Percentiles rank a stretch among this genome's conserved stretches.
Conservation (phyloP, 2,329 filamentous ascomycete species). For the Pseudopithomyces chartarum region DNA sequence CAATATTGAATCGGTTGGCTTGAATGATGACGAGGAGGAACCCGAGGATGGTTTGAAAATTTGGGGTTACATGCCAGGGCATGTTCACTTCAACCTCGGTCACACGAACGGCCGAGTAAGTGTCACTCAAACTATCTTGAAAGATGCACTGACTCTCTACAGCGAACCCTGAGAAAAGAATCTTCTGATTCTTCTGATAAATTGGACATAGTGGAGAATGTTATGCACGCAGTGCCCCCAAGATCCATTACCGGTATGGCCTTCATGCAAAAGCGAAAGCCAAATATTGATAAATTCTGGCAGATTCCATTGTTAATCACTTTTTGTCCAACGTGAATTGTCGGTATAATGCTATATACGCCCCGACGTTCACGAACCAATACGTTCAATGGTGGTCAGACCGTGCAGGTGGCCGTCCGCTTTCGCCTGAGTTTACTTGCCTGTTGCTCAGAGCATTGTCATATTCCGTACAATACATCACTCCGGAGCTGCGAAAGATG, state of each 20-base stretch:
- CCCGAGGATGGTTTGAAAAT: conserved; percentile 35
- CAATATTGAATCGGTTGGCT: conserved; percentile 9
- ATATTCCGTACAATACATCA: conserved; percentile 52
- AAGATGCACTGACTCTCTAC: background rate
- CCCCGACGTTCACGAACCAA: conserved; percentile 50
- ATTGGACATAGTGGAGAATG: conserved; percentile 39
- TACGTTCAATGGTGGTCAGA: conserved; percentile 55
- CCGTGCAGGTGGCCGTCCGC: conserved; percentile 36
- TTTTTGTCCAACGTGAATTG: conserved; percentile 53
- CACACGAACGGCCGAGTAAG: conserved; percentile 19
- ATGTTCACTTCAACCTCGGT: conserved; percentile 38
- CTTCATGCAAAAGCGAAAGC: background rate
- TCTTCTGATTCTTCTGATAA: conserved; percentile 17
- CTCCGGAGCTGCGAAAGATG: conserved; percentile 43
- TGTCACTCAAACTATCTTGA: background rate
- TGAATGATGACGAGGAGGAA: conserved; percentile 14
- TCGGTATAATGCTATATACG: conserved; percentile 54
- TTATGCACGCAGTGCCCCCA: conserved; percentile 37
- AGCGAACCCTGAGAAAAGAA: conserved; percentile 13
- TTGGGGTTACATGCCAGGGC: conserved; percentile 45
- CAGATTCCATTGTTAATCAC: conserved; percentile 54
- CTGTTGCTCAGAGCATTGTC: conserved; percentile 54
- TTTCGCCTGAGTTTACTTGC: conserved; percentile 53
- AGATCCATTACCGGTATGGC: conserved; percentile 36
- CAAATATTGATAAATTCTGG: background rate